phyloP scores from a whole-genome alignment of 208 protist species.

The Wallacemonas sp. region DNA sequence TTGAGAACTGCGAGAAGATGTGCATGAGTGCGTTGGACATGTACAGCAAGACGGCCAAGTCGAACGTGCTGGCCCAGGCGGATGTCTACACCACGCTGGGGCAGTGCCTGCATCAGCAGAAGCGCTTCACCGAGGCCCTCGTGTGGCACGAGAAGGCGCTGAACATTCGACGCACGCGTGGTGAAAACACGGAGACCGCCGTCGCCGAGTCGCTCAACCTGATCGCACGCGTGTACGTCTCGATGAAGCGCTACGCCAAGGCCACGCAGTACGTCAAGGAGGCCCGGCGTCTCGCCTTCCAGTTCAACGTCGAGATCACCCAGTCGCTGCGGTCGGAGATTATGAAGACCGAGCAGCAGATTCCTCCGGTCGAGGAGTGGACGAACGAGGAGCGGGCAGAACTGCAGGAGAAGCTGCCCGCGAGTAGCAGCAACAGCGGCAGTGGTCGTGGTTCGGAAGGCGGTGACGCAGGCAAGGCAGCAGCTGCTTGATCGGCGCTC shows the following conservation, averaged over 20 bases:
- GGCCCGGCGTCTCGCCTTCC: constrained; percentile 72
- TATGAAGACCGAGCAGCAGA: constrained; percentile 74
- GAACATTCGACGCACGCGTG: constrained; percentile 82
- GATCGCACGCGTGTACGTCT: constrained; percentile 75
- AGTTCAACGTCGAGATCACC: constrained; percentile 70
- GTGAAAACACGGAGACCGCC: constrained; percentile 73
- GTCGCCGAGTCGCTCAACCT: constrained; percentile 87
- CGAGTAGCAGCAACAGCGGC: constrained; percentile 2
- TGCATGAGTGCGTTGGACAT: constrained; percentile 72
- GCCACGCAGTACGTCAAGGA: constrained; percentile 64
- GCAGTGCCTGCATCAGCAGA: constrained; percentile 70
- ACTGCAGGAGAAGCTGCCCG: constrained; percentile 36
- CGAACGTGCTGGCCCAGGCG: constrained; percentile 83
- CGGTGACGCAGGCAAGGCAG: not conserved
- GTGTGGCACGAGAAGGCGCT: constrained; percentile 84
- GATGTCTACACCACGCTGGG: constrained; percentile 85
- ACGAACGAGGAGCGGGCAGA: constrained; percentile 51
- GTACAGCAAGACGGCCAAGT: constrained; percentile 85
- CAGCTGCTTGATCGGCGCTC: not conserved
- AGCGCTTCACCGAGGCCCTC: constrained; percentile 54
- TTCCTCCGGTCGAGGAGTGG: constrained; percentile 81
- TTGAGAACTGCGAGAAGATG: constrained; percentile 79
- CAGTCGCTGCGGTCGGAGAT: constrained; percentile 76
- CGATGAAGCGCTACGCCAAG: constrained; percentile 68
- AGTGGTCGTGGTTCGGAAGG: not conserved